Base-by-base conservation (phyloP, 495 filamentous ascomycete species). In the Aspergillus sclerotioniger region DNA sequence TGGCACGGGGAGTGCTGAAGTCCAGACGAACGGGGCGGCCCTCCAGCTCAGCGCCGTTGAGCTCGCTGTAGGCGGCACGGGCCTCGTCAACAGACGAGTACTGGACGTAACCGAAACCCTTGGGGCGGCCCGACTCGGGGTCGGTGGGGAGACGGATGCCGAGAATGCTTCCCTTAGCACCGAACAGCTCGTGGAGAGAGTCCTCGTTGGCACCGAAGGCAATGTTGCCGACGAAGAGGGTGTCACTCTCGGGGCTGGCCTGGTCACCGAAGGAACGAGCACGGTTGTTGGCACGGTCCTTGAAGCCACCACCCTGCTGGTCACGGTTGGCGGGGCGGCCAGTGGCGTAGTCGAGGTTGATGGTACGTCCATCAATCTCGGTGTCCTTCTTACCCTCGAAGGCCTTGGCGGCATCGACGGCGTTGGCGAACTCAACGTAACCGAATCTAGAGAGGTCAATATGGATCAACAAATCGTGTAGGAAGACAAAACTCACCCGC, bases 61-160 rank as follows among this genome's bases (percentile, higher is more conserved):
- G 86, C n/a, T 76, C 76, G 62, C 87, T 82, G 58, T 89, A 86
- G 28, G 88, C 94, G 54, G 74, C 73, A 75, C 87, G 88, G 53
- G 94, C 91, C 67, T 97, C 92, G 10, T 96, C 94, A 51, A 96
- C 75, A 12, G 87, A 90, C 41, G 75, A 72, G 80, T 90, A 96
- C 64, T 87, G 86, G 51, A 98, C 87, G 71, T 98, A 98, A 48
- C 90, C 95, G 71, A 95, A 98, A 53, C 94, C 94, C 84, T 98
- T 97, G 70, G 84, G 88, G 54, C 86, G 84, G 48, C 93, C 94
- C 58, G 86, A 83, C 31, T 96, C 91, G 80, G 75, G 80, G 67
- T 98, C 90, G 56, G 93, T 98, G 44, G 95, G 95, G 51, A 98
- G 86, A 64, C 91, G 85, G 58, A 97, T 85, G 63, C 88, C 87